Conservation (phyloP, 164 flowering plant genomes). For the Nymphaea colorata region DNA sequence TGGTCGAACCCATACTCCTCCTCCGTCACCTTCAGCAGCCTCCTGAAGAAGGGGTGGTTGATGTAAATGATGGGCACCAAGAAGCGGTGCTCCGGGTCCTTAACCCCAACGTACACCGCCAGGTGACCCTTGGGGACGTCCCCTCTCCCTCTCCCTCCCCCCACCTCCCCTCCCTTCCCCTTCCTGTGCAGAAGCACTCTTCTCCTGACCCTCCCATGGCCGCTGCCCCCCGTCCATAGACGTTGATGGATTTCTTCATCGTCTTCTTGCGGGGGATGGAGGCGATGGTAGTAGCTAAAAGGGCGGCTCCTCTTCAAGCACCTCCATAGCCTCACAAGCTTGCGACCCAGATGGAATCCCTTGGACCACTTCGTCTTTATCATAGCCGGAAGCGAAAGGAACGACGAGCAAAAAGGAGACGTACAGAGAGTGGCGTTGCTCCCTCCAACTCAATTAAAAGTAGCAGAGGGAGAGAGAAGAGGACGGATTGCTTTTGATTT, state of each 20-base stretch:
- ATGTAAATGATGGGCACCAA: slow-evolving; percentile 77
- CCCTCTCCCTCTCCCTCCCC: slow-evolving; percentile 10
- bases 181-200: neutral
- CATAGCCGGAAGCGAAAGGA: neutral
- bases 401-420: neutral
- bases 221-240: slow-evolving; percentile 25
- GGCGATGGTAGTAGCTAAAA: slow-evolving; percentile 8
- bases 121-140: slow-evolving; percentile 63
- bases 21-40: slow-evolving; percentile 59
- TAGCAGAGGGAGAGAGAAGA: too few relatives aligned
- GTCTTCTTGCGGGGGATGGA: neutral
- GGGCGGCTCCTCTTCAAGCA: slow-evolving; percentile 8
- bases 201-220: slow-evolving; percentile 16
- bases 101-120: slow-evolving; percentile 75
- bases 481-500: too few relatives aligned
- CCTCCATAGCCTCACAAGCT: slow-evolving; percentile 14
- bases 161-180: slow-evolving; percentile 23
- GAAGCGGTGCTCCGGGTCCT: slow-evolving; percentile 50
- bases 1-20: slow-evolving; percentile 60
- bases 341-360: slow-evolving; percentile 46
- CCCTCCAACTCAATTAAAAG: too few relatives aligned
- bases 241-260: slow-evolving; percentile 24
- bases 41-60: slow-evolving; percentile 74
- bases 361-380: slow-evolving; percentile 3
- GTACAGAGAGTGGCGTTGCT: neutral